Evolutionary conservation across 768 basidiomycete genomes (phyloP).

Genomic region (Astraeus odoratus): DNA sequence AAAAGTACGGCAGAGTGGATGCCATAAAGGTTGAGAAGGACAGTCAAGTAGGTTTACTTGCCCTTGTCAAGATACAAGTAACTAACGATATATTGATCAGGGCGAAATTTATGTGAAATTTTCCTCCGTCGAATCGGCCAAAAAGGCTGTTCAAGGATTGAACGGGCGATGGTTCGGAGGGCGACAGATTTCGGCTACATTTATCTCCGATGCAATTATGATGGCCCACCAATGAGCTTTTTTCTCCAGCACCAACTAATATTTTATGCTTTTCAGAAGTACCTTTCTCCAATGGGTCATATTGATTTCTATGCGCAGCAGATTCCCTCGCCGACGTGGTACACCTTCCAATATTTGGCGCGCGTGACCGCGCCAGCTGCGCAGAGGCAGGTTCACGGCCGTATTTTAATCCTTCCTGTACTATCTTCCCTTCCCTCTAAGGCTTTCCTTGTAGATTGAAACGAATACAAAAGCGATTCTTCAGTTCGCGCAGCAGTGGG

Average conservation of each 20-base stretch:
- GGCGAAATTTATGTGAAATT: constrained; percentile 99
- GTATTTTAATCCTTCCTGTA: constrained; percentile 25
- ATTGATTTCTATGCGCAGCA: constrained; percentile 29
- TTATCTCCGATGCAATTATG: constrained; percentile 93
- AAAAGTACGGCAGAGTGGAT: constrained; percentile 81
- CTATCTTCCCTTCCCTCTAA: constrained; percentile 27
- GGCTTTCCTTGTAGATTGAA: constrained; percentile 27
- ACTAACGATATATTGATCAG: constrained; percentile 34
- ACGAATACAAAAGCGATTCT: constrained; percentile 12
- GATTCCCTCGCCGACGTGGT: constrained; percentile 19
- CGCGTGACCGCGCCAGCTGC: constrained; percentile 25
- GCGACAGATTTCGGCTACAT: constrained; percentile 76
- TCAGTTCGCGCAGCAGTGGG: constrained; percentile 16
- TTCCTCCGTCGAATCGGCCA: constrained; percentile 67
- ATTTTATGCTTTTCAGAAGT: constrained; percentile 24
- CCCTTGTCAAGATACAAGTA: not conserved
- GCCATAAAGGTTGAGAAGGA: constrained; percentile 93
- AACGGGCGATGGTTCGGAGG: constrained; percentile 98
- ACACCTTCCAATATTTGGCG: constrained; percentile 26
- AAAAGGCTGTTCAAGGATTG: constrained; percentile 80
- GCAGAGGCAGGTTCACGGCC: constrained; percentile 34
- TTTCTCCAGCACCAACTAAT: constrained; percentile 19
- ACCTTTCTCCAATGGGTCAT: constrained; percentile 10
- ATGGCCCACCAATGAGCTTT: constrained; percentile 69
- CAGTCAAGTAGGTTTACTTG: constrained; percentile 60